These are phyloP conservation scores for Jacaranda copaia DNA, from an alignment of 257 asterid genomes.

Conservation along the genomic window DNA sequence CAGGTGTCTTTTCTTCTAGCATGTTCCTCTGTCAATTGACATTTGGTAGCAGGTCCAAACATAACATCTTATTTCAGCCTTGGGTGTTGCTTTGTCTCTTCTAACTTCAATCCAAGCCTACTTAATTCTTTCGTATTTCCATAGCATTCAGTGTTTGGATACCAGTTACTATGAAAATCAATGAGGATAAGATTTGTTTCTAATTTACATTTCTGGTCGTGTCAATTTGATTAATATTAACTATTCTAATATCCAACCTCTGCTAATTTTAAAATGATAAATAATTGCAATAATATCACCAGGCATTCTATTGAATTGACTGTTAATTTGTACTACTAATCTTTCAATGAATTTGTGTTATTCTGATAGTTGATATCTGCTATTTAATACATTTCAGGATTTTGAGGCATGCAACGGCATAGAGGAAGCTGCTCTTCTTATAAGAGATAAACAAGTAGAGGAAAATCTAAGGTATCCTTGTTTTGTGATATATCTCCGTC, in stretches of 20 bases:
- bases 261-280: slow-evolving; percentile 22
- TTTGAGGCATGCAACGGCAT: slow-evolving; percentile 93
- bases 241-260: neutral
- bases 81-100: neutral
- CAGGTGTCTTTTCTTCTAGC: neutral
- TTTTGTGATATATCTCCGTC: slow-evolving; percentile 14
- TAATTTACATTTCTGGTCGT: neutral
- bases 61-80: slow-evolving; percentile 7
- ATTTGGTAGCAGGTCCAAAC: slow-evolving; percentile 13
- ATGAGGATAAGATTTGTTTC: neutral
- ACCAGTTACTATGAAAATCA: neutral
- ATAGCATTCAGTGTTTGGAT: neutral
- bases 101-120: neutral
- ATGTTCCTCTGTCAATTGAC: neutral
- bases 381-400: slow-evolving; percentile 57
- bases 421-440: slow-evolving; percentile 85
- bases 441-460: slow-evolving; percentile 79
- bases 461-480: slow-evolving; percentile 73
- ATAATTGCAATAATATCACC: slow-evolving; percentile 9
- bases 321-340: neutral
- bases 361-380: slow-evolving; percentile 31
- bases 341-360: neutral
- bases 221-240: neutral
- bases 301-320: slow-evolving; percentile 14
- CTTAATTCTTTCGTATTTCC: neutral